Evolutionary conservation across 352 stramenopile species (phyloP).

Genomic region (Plasmopara viticola): DNA sequence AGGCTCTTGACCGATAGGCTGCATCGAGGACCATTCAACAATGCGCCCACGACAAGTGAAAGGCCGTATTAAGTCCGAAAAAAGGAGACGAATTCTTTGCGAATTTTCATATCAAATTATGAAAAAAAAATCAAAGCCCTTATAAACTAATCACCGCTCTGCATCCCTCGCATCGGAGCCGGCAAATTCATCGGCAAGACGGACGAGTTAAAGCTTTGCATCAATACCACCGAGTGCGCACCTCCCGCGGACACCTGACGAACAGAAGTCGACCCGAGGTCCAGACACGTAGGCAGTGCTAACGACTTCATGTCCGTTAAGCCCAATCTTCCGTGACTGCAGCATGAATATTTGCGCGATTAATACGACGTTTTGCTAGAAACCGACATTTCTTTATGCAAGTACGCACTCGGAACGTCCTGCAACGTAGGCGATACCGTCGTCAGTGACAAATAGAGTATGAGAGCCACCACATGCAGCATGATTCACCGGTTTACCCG

Average conservation of each 20-base stretch:
- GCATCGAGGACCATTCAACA: conserved; percentile 7
- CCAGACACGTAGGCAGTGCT: conserved; percentile 41
- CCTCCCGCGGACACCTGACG: conserved; percentile 66
- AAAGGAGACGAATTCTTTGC: not conserved
- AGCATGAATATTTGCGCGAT: conserved; percentile 2
- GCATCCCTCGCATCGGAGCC: conserved; percentile 24
- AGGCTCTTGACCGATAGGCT: not conserved
- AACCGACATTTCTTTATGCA: not conserved
- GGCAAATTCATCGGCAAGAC: conserved; percentile 60
- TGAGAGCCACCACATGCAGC: conserved; percentile 75
- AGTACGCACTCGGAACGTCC: conserved; percentile 73
- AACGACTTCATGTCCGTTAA: conserved; percentile 48
- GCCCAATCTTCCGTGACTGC: conserved; percentile 63
- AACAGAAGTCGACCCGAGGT: conserved; percentile 52
- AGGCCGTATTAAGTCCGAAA: not conserved
- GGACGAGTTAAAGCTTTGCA: conserved; percentile 52
- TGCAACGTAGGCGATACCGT: conserved; percentile 79
- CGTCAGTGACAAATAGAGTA: conserved; percentile 82
- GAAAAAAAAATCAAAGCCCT: not conserved
- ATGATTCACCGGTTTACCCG: conserved; percentile 58
- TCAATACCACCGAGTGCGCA: conserved; percentile 63
- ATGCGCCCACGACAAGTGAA: not conserved
- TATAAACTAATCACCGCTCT: too few relatives aligned
- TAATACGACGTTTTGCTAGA: not conserved
- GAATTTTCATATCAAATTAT: not conserved